A percentile compares a stretch with the other conserved stretches of the same genome.
phyloP scores from a whole-genome alignment of 441 rosid genomes.

The Pelargonium australe region DNA sequence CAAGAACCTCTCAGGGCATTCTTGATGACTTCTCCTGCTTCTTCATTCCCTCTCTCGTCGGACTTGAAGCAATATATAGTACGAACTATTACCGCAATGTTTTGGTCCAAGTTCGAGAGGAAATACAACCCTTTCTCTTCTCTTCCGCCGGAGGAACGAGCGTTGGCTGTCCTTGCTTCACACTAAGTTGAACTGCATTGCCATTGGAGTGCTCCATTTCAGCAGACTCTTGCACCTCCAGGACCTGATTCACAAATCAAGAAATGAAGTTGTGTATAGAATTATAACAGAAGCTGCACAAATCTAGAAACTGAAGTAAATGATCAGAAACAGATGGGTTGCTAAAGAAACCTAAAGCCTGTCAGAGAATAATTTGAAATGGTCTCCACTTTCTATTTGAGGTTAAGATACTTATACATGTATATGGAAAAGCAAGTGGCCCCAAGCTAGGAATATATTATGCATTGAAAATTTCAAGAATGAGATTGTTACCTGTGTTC shows the following conservation, averaged over 20 bases:
- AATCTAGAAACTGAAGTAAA: too few species aligned
- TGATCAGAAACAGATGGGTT: conserved; percentile 3
- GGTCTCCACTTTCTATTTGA: neutral
- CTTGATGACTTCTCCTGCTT: conserved; percentile 48
- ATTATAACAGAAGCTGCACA: neutral
- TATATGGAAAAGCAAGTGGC: conserved; percentile 10
- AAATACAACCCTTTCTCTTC: conserved; percentile 53
- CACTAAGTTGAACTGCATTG: conserved; percentile 29
- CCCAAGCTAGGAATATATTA: neutral
- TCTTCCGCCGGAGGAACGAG: conserved; percentile 54
- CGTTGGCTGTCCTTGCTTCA: conserved; percentile 39
- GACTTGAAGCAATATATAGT: conserved; percentile 73
- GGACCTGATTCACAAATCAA: conserved; percentile 34
- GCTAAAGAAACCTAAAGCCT: neutral
- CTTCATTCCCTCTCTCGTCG: conserved; percentile 51
- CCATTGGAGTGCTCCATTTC: conserved; percentile 37
- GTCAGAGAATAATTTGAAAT: conserved; percentile 10
- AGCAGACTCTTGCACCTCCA: conserved; percentile 29
- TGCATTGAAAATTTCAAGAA: neutral
- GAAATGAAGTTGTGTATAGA: neutral
- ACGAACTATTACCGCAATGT: conserved; percentile 61
- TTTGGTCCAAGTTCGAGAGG: conserved; percentile 82
- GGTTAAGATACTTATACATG: conserved; percentile 8
- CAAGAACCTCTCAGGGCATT: conserved; percentile 63
- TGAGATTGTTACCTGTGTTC: neutral